Percentiles rank a stretch among this genome's conserved stretches.
phyloP scores from a whole-genome alignment of 139 green algal genomes.

The Micractinium sp. region DNA sequence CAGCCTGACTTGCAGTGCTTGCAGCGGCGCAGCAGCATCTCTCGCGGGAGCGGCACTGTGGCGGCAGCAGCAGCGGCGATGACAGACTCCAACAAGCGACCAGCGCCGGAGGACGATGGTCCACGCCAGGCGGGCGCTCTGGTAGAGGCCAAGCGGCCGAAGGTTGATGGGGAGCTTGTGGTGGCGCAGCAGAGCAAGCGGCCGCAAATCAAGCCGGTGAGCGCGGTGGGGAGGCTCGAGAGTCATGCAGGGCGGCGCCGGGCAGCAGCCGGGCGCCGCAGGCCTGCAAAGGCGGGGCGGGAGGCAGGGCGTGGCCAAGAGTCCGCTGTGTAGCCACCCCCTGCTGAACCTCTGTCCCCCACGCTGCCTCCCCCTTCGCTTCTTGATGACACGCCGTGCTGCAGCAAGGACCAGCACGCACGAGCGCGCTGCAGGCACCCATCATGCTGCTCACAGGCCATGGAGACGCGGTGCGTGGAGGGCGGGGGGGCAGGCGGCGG shows the following conservation, averaged over 20 bases:
- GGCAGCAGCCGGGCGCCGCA: background rate
- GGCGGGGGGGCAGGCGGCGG: no score
- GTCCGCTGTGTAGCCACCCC: background rate
- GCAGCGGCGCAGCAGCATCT: background rate
- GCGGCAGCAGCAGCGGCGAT: background rate
- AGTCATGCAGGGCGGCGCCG: background rate
- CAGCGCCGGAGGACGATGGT: slow-evolving; percentile 7
- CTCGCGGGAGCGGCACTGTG: background rate
- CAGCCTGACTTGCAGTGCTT: no score
- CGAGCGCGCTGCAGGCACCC: slow-evolving; percentile 74
- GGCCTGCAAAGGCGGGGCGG: background rate
- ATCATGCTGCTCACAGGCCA: slow-evolving; percentile 92
- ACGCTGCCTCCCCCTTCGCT: background rate
- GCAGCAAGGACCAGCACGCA: slow-evolving; percentile 55
- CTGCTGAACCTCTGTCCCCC: background rate
- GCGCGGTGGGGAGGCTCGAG: background rate
- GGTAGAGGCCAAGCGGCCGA: slow-evolving; percentile 30
- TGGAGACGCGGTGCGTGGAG: slow-evolving; percentile 40
- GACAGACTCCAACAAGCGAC: slow-evolving; percentile 9
- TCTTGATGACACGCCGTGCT: background rate
- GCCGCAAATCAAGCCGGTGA: slow-evolving; percentile 26
- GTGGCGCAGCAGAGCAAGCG: slow-evolving; percentile 32
- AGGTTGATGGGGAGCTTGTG: slow-evolving; percentile 25
- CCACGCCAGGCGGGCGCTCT: slow-evolving; percentile 6
- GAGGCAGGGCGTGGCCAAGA: background rate